Base-by-base conservation (phyloP, 768 basidiomycete genomes). In the Russula vinacea region DNA sequence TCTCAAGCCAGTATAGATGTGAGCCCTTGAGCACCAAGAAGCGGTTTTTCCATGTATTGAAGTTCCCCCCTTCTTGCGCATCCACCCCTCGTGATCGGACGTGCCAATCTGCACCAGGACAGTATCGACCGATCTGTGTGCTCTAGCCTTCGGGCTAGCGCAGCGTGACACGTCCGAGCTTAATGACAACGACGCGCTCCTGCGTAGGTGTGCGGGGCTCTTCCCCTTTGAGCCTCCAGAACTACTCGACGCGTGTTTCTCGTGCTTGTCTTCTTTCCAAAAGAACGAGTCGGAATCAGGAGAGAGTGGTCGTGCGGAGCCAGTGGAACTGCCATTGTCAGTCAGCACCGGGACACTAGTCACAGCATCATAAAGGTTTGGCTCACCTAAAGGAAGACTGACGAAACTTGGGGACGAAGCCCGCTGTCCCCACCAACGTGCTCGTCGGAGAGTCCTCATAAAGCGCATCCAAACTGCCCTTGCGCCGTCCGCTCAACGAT, bases 31-130 rank as follows among this genome's bases (percentile, higher is more conserved):
- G 83, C 40, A 97, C 84, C 70, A 96, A 92, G 77, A 90, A 99
- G 49, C 96, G 79, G 65, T 80, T 71, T 78, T 96, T 98, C 97
- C 97, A 99, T 19, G 82, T 80, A 69, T 91, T 94, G 75, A 96
- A 97, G 67, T 88, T 80, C 54, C 97, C 97, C 91, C 92, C 78
- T 87, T 92, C 83, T 98, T 99, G 72, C 90, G 83, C 89, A 99
- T 88, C 88, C 92, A 98, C 5, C 97, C 97, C 39, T 81, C 79
- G 73, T 91, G 86, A 76, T 98, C 96, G 19, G 93, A 85, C 29
- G 83, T 83, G 5, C 96, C 97, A 65, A 99, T 93, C 76, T 95
- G 92, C 60, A 92, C 86, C 59, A 97, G 73, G 54, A 96, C 88
- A 64, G 85, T 92, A 73, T 80, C 79, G 0, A 89, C 89, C 40